Conservation (phyloP, 176 grass and related monocot genomes). For the Metroxylon sagu region DNA sequence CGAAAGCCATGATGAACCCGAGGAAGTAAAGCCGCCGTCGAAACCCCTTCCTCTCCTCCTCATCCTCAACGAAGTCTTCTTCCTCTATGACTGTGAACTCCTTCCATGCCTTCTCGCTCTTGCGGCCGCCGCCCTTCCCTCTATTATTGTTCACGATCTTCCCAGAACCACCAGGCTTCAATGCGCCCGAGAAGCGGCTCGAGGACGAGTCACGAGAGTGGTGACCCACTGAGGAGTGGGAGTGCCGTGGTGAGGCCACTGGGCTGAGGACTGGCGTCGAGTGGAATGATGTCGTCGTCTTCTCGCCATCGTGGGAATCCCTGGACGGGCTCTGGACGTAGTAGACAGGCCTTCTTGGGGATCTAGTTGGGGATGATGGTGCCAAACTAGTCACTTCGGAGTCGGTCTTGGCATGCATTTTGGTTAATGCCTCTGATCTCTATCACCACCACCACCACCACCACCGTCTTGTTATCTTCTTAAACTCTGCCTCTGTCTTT, state of each 20-base stretch:
- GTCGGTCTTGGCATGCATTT: slow-evolving; percentile 91
- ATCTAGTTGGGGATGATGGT: slow-evolving; percentile 50
- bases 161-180: slow-evolving; percentile 3
- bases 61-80: slow-evolving; percentile 50
- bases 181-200: slow-evolving; percentile 53
- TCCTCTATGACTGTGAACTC: slow-evolving; percentile 79
- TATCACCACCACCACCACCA: no score
- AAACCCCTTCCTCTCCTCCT: slow-evolving; percentile 32
- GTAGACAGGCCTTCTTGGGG: slow-evolving; percentile 45
- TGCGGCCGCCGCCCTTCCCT: not conserved
- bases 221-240: slow-evolving; percentile 63
- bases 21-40: slow-evolving; percentile 57
- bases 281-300: slow-evolving; percentile 66
- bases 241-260: slow-evolving; percentile 60
- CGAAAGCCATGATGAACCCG: slow-evolving; percentile 46
- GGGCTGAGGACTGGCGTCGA: slow-evolving; percentile 66
- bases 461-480: no score
- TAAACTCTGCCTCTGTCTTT: no score
- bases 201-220: slow-evolving; percentile 56
- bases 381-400: slow-evolving; percentile 90
- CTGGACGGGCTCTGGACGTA: slow-evolving; percentile 85
- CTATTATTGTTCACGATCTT: slow-evolving; percentile 25
- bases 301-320: slow-evolving; percentile 59
- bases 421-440: no score
- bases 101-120: slow-evolving; percentile 37